These are phyloP conservation scores for Willaertia magna DNA, from an alignment of 208 protist genomes.

Conservation along the genomic window DNA sequence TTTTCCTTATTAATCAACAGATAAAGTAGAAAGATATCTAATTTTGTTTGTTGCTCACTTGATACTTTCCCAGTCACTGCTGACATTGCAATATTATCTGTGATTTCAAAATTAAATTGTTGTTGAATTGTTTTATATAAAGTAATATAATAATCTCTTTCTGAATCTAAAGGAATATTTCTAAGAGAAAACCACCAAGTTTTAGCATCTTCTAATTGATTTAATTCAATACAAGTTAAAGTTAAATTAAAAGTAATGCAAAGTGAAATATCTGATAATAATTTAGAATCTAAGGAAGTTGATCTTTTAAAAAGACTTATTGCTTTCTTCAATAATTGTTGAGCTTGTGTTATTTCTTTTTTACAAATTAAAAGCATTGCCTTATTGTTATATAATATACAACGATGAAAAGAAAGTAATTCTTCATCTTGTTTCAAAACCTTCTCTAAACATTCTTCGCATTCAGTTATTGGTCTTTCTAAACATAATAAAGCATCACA, in stretches of 20 bases:
- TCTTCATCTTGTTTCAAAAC: neutral
- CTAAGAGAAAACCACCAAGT: neutral
- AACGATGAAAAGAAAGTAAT: neutral
- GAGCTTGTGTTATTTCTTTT: neutral
- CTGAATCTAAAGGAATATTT: neutral
- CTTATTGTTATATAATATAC: neutral
- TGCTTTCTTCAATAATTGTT: neutral
- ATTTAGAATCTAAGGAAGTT: neutral
- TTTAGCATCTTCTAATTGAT: neutral
- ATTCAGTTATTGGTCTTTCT: neutral
- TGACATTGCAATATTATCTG: too few relatives aligned
- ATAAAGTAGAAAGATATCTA: neutral
- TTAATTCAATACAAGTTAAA: neutral
- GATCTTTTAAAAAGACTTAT: neutral
- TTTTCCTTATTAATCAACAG: neutral
- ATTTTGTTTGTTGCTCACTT: neutral
- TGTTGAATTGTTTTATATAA: too few relatives aligned
- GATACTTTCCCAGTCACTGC: too few relatives aligned
- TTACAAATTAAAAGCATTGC: neutral
- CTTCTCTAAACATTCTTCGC: neutral
- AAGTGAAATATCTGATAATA: neutral
- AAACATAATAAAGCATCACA: neutral
- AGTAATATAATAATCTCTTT: neutral
- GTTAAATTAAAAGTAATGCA: neutral
- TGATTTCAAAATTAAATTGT: too few relatives aligned